Base-by-base conservation (phyloP, 768 basidiomycete species). In the Mycena rosella region DNA sequence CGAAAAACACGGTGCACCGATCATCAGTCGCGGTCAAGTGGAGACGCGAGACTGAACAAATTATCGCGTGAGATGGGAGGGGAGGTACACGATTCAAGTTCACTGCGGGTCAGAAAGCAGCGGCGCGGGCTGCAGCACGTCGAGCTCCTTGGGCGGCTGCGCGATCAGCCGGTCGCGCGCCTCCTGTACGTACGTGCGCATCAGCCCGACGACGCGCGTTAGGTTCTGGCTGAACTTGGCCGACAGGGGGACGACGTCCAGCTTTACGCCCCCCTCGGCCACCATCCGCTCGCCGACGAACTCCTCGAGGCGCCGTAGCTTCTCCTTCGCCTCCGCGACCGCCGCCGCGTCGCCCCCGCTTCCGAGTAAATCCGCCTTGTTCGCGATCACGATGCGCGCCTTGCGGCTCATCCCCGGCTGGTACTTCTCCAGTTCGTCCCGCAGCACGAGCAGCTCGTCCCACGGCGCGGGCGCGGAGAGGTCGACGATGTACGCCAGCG, bases 401-500 rank as follows among this genome's bases (percentile, higher is more conserved):
- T 92, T 89, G 22, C 78, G 74, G 74, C 91, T 92, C 86, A 98
- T 88, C 17, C 92, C 95, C 2, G 86, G 82, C 75, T 93, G 89
- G 77, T 93, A 92, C 73, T 86, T 88, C 74, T 96, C 94, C 30
- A 99, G 81, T 79, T 99, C 97, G n/a, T 90, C 87, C 24, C 86
- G 83, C 15, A 99, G 82, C 14, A 91, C 84, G 5, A 79, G 74
- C 27, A 98, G 83, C 58, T 96, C 95, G 17, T 91, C 87, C 87
- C 91, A 92, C 0, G 96, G 96, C 24, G 85, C 85, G 1, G 89
- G 84, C 2, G 83, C 82, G 3, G 91, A 89, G 8, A 99, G 82
- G 77, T 99, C 98, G 34, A 99, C 92, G 57, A 99, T 96, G 75
- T 97, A 98, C 3, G 89, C 93, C 8, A 99, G 87, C 9, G 93